phyloP scores from a whole-genome alignment of 345 rosid species.

The Ceriops zippeliana region DNA sequence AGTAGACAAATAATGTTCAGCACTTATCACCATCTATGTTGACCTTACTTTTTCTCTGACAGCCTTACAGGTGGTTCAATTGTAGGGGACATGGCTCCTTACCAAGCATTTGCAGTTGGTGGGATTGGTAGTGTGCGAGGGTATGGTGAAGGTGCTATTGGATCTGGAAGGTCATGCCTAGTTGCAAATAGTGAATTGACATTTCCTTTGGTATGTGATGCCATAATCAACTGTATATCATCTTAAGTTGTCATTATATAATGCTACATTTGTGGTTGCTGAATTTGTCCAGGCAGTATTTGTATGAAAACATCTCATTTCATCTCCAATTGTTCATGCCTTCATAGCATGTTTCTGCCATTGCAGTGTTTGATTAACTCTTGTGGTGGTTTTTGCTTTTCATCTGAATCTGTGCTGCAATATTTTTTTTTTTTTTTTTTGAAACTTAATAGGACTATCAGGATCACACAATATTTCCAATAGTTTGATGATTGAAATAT shows the following conservation, averaged over 20 bases:
- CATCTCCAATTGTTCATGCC: no score
- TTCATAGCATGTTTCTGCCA: no score
- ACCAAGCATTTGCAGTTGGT: conserved; percentile 94
- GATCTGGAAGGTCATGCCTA: conserved; percentile 89
- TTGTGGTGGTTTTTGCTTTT: no score
- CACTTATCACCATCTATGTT: conserved; percentile 9
- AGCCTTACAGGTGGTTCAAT: conserved; percentile 96
- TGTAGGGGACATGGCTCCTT: conserved; percentile 99
- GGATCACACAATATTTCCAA: no score
- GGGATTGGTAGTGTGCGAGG: conserved; percentile 88
- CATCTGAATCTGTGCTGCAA: no score
- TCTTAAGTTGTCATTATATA: neutral
- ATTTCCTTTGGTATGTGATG: conserved; percentile 63
- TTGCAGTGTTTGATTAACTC: no score
- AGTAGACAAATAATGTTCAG: conserved; percentile 1
- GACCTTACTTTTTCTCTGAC: conserved; percentile 34
- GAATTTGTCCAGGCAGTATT: neutral
- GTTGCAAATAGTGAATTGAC: conserved; percentile 78
- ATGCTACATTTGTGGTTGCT: neutral
- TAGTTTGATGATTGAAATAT: no score
- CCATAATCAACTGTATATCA: neutral
- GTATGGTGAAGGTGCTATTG: conserved; percentile 93
- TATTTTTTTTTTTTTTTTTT: no score
- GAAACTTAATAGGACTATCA: no score
- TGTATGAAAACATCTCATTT: neutral